These are phyloP conservation scores for Aspergillus fumigatus DNA, from an alignment of 2,329 filamentous ascomycete genomes.

Conservation along the genomic window DNA sequence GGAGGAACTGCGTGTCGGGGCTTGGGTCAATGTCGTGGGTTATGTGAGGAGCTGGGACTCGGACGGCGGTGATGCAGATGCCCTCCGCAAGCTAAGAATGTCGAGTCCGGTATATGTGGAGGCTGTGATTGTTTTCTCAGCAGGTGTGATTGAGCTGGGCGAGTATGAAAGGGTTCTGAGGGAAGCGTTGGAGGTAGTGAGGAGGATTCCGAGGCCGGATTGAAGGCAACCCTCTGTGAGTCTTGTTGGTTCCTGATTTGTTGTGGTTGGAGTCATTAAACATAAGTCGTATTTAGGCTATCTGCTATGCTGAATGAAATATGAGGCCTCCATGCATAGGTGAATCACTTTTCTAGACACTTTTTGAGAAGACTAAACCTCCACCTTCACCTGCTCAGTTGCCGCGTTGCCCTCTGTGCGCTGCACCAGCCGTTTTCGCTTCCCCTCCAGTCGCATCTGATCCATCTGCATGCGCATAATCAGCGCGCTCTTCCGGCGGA, in stretches of 20 bases:
- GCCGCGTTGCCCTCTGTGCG: conserved; percentile 7
- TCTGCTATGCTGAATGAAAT: not conserved
- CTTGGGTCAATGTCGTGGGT: conserved; percentile 86
- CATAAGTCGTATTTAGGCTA: not conserved
- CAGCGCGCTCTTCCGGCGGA: conserved; percentile 52
- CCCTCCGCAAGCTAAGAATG: not conserved
- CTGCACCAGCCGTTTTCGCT: conserved; percentile 23
- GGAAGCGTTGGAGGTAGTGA: conserved; percentile 33
- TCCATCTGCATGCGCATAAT: conserved; percentile 56
- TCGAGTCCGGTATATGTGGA: conserved; percentile 54
- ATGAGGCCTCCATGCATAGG: not conserved
- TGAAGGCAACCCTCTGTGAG: not conserved
- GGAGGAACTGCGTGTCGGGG: conserved; percentile 65
- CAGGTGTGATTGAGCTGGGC: conserved; percentile 66
- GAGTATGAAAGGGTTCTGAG: conserved; percentile 63
- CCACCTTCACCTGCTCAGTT: conserved; percentile 15
- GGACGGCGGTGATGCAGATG: conserved; percentile 8
- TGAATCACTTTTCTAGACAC: not conserved
- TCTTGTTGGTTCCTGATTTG: not conserved
- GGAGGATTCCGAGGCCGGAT: conserved; percentile 16
- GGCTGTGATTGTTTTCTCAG: conserved; percentile 71
- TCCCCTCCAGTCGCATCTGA: conserved; percentile 44
- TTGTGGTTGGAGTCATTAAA: not conserved
- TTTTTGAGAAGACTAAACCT: conserved; percentile 6
- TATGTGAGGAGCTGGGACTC: conserved; percentile 55